Conservation (phyloP, 164 flowering plant genomes). For the Protea cynaroides region DNA sequence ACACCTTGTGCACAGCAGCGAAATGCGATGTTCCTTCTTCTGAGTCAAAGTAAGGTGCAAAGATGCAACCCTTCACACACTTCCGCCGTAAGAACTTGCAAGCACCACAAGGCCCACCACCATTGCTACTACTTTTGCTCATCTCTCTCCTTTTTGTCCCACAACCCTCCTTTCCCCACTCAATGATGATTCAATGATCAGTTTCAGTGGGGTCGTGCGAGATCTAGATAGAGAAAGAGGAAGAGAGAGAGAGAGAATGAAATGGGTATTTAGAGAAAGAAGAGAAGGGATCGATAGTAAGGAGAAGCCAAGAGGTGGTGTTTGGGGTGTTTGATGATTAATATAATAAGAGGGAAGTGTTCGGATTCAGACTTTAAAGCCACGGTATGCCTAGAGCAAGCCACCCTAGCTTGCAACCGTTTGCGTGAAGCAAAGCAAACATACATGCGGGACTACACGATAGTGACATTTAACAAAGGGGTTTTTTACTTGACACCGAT, state of each 20-base stretch:
- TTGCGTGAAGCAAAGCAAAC: slow-evolving; percentile 59
- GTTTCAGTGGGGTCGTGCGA: neutral
- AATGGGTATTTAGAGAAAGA: slow-evolving; percentile 9
- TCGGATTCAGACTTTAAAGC: slow-evolving; percentile 29
- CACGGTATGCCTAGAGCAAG: slow-evolving; percentile 14
- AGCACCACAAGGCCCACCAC: slow-evolving; percentile 46
- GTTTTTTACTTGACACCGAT: no score
- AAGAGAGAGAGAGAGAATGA: neutral
- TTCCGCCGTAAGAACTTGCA: slow-evolving; percentile 47
- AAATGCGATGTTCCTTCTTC: slow-evolving; percentile 42
- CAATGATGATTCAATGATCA: no score
- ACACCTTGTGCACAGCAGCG: slow-evolving; percentile 50
- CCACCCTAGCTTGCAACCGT: slow-evolving; percentile 2
- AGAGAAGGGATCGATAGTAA: neutral
- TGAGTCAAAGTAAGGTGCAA: slow-evolving; percentile 42
- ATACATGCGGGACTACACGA: slow-evolving; percentile 18
- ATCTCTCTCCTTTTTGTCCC: slow-evolving; percentile 7
- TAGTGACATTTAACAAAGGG: neutral
- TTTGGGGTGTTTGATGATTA: no score
- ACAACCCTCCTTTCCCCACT: no score
- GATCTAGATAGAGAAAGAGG: slow-evolving; percentile 6
- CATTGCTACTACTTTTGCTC: slow-evolving; percentile 4
- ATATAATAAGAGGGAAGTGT: no score
- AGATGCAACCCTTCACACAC: slow-evolving; percentile 37
- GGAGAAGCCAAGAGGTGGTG: neutral